Evolutionary conservation across 768 basidiomycete genomes (phyloP), one percentile per base, ranked within the genome.

Genomic region (Russula sp.): DNA sequence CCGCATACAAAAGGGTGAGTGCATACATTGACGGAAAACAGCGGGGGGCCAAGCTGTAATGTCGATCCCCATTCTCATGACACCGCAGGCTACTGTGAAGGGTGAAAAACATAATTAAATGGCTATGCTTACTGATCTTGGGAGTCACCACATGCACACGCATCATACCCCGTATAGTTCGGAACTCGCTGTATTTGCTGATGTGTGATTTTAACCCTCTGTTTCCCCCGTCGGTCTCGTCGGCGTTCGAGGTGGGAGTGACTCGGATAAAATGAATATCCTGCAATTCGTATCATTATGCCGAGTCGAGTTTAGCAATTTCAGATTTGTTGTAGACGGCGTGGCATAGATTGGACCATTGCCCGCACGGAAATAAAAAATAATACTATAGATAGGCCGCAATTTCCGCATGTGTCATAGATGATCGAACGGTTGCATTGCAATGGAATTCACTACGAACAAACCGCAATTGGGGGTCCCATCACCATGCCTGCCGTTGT

Each of bases 1-100:
- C 75, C n/a, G 74, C 74, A 34, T 76, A 72, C 65, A 73, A 73
- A 61, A 69, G 72, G 34, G 76, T 73, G 61, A 69, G 70, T 71
- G 28, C 50, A 18, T 38, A 36, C 57, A 51, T 57, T 52, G 50
- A 36, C 36, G 32, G 54, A 13, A 52, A 30, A 5, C 48, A 3
- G 24, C 62, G 3, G 13, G n/a, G 30, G 10, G 30, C 40, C 58
- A 55, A 36, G 20, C 51, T 67, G 32, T 57, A 38, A 61, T 22
- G 20, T 28, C 44, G 24, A 48, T 58, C 24, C 49, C 38, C 9
- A 4, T 48, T 48, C 46, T 48, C 28, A 34, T 54, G 26, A 60
- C 18, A 30, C 40, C 30, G 18, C 52, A 71, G 71, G 71, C 54
- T 20, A 50, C 71, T 49, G 73, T 71, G 62, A 74, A 68, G 66